Evolutionary conservation across 2,329 filamentous ascomycete species (phyloP), one percentile per base, ranked within the genome.

Genomic region (Didymella keratinophila): DNA sequence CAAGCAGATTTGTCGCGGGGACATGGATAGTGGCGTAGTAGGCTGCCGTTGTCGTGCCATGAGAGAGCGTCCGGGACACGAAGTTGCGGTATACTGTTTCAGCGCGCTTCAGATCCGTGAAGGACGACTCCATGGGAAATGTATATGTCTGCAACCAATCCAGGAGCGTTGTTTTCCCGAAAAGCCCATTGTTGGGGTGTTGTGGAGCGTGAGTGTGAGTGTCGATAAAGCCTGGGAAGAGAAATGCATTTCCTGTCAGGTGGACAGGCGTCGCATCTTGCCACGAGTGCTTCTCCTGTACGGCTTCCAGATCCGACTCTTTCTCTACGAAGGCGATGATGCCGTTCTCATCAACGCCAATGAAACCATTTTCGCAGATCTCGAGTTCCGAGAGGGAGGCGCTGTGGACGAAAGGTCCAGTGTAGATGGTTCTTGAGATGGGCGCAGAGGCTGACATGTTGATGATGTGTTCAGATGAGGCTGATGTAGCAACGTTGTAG

Each of bases 71-170:
- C 45, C 91, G 87, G 28, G 87, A 82, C 63, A 99, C 86, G 63
- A 91, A 89, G 57, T 89, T 88, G 23, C 84, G 84, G 79, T 98
- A 99, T 61, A 96, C 88, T 34, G 81, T 82, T 14, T 81, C 82
- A 1, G 93, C 92, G 70, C 86, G 87, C 54, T 78, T 64, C 5
- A 87, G 79, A 62, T 87, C 82, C 7, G 83, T 79, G 59, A 97
- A 87, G 10, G 90, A 93, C 1, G 89, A 83, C 78, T 99, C 95
- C 62, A 97, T 85, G 0, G 95, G 95, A 73, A 98, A 99, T 0
- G 95, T 99, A 80, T 99, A 98, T 16, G 84, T 95, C 69, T 93
- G 86, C 5, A 99, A 83, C 95, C 95, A 99, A 78, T 95, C 90
- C 14, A 99, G 85, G 30, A 99, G 87, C 0, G 94, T 97, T 0